Conservation (phyloP, 768 basidiomycete species). For the Wakefieldia striispora region DNA sequence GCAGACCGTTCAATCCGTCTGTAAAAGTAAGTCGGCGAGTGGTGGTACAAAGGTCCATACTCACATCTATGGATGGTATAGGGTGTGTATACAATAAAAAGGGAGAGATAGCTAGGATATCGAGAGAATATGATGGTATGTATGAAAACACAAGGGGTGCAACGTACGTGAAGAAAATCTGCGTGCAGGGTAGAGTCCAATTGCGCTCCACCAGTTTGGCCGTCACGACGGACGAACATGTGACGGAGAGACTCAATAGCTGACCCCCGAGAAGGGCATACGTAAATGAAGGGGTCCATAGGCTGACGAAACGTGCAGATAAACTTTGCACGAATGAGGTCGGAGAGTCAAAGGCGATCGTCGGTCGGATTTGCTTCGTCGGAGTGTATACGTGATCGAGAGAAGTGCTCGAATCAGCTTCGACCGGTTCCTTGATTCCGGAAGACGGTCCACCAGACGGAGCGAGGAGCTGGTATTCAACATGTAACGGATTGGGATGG, state of each 20-base stretch:
- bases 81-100: conserved; percentile 77
- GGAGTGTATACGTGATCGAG: neutral
- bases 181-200: conserved; percentile 76
- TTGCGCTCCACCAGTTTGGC: conserved; percentile 64
- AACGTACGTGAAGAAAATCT: conserved; percentile 75
- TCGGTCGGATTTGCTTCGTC: conserved; percentile 11
- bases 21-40: conserved; percentile 2
- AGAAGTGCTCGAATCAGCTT: neutral
- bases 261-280: conserved; percentile 30
- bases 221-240: conserved; percentile 56
- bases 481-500: conserved; percentile 14
- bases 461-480: conserved; percentile 24
- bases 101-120: conserved; percentile 59
- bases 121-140: neutral
- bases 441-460: conserved; percentile 4
- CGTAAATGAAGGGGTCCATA: conserved; percentile 29
- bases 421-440: conserved; percentile 7
- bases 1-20: conserved; percentile 85
- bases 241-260: conserved; percentile 21
- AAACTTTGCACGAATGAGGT: conserved; percentile 16
- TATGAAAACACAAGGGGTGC: neutral
- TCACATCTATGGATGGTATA: conserved; percentile 86
- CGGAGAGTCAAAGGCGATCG: conserved; percentile 20
- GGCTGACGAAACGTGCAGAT: conserved; percentile 20
- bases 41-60: conserved; percentile 20